These are phyloP conservation scores for Cladochytrium replicatum DNA, from an alignment of 192 early-diverging fungal species.

Conservation along the genomic window DNA sequence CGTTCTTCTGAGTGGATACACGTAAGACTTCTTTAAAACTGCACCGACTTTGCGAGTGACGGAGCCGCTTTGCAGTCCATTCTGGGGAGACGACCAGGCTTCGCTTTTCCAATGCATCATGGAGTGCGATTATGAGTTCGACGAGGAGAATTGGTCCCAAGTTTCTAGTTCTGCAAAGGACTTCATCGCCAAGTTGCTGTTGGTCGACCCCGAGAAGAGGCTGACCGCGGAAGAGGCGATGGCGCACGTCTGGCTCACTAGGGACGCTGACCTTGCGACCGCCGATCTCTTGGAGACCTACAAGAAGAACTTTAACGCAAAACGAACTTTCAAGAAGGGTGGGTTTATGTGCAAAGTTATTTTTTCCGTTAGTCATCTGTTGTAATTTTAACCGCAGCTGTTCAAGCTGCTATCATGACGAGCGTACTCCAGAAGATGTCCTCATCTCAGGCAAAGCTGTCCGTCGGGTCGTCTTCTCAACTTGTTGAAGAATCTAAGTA, in stretches of 20 bases:
- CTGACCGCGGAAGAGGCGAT: constrained; percentile 18
- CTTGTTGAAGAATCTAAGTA: too few species aligned
- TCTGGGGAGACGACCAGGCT: not conserved
- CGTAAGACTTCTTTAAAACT: constrained; percentile 32
- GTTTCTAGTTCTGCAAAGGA: constrained; percentile 61
- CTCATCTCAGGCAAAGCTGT: too few species aligned
- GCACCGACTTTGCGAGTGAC: constrained; percentile 38
- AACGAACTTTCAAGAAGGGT: constrained; percentile 13
- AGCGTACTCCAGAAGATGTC: too few species aligned
- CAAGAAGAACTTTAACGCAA: constrained; percentile 21
- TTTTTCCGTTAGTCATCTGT: too few species aligned
- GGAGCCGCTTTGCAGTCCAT: constrained; percentile 11
- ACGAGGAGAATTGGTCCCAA: constrained; percentile 20
- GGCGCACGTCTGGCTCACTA: constrained; percentile 16
- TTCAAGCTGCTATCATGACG: too few species aligned
- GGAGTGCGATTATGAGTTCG: constrained; percentile 33
- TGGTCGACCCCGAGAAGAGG: constrained; percentile 52
- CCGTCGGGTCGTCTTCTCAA: too few species aligned
- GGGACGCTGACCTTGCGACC: not conserved
- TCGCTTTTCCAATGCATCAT: not conserved
- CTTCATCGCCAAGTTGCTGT: constrained; percentile 51
- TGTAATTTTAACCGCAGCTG: too few species aligned
- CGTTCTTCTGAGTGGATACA: constrained; percentile 27
- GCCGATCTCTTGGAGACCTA: constrained; percentile 28
- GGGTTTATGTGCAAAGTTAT: not conserved